A percentile compares a stretch with the other conserved stretches of the same genome.
Conservation (phyloP, 2,329 filamentous ascomycete species). For the Tolypocladium capitatum region DNA sequence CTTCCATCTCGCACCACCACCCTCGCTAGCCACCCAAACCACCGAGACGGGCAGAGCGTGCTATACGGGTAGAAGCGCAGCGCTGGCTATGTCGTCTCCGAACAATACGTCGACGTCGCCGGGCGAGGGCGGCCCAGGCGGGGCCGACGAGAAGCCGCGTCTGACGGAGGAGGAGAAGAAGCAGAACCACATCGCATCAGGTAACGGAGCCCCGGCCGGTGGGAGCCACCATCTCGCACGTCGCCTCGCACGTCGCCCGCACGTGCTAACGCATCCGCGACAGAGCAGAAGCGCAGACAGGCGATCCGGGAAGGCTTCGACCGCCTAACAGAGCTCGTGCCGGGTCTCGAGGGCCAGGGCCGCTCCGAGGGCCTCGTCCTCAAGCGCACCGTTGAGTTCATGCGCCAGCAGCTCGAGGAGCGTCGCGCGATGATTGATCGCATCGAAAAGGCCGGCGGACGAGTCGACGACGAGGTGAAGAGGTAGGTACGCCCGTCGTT, state of each 20-base stretch:
- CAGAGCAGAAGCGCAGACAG: constrained; percentile 32
- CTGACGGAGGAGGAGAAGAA: constrained; percentile 42
- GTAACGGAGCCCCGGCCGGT: constrained; percentile 16
- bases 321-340: constrained; percentile 64
- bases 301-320: constrained; percentile 79
- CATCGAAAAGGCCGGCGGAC: constrained; percentile 45
- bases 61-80: neutral
- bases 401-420: constrained; percentile 45
- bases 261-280: neutral
- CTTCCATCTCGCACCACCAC: neutral
- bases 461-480: constrained; percentile 35
- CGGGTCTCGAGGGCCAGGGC: constrained; percentile 69
- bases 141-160: constrained; percentile 33
- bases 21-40: neutral
- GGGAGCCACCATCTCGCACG: neutral
- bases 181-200: constrained; percentile 41
- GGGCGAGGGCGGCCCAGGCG: constrained; percentile 7
- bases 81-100: constrained; percentile 5
- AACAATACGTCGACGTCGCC: constrained; percentile 7
- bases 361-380: constrained; percentile 79
- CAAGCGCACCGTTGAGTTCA: constrained; percentile 53
- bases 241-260: neutral
- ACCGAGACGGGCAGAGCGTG: neutral
- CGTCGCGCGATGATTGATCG: constrained; percentile 43
- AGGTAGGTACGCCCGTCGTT: constrained; percentile 17